Conservation (phyloP, 2,329 filamentous ascomycete genomes). For the Byssothecium circinans region DNA sequence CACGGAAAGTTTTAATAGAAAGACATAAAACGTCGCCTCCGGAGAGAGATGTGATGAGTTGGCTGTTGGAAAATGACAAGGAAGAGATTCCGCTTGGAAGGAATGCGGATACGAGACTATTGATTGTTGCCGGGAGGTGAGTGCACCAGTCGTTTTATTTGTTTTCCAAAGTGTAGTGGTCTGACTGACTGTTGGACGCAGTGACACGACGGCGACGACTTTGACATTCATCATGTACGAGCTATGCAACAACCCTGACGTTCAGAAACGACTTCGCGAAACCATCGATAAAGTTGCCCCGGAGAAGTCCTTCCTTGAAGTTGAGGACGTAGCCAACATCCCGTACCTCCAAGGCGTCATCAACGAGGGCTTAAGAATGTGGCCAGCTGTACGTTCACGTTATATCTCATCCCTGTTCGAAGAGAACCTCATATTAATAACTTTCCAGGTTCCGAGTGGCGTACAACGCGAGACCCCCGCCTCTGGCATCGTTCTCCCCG, state of each 20-base stretch:
- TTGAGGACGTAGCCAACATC: slow-evolving; percentile 27
- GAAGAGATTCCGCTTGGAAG: slow-evolving; percentile 23
- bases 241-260: slow-evolving; percentile 26
- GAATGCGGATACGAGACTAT: slow-evolving; percentile 29
- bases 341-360: slow-evolving; percentile 36
- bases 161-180: no score
- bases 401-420: no score
- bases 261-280: slow-evolving; percentile 26
- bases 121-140: slow-evolving; percentile 38
- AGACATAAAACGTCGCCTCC: slow-evolving; percentile 28
- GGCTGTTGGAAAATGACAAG: slow-evolving; percentile 24
- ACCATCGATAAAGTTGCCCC: slow-evolving; percentile 19
- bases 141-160: neutral
- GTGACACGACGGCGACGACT: slow-evolving; percentile 34
- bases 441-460: slow-evolving; percentile 26
- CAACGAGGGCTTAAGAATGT: slow-evolving; percentile 34
- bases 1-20: slow-evolving; percentile 26
- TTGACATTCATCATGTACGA: slow-evolving; percentile 34
- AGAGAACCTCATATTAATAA: no score
- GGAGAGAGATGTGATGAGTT: slow-evolving; percentile 32
- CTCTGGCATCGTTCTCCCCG: slow-evolving; percentile 34
- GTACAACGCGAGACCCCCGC: slow-evolving; percentile 37
- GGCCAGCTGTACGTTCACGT: slow-evolving; percentile 17
- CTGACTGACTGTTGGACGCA: no score
- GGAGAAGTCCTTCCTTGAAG: slow-evolving; percentile 26